A percentile compares a stretch with the other conserved stretches of the same genome.
Evolutionary conservation across 192 early-diverging fungal genomes (phyloP).

Genomic region (Coemansia sp.): DNA sequence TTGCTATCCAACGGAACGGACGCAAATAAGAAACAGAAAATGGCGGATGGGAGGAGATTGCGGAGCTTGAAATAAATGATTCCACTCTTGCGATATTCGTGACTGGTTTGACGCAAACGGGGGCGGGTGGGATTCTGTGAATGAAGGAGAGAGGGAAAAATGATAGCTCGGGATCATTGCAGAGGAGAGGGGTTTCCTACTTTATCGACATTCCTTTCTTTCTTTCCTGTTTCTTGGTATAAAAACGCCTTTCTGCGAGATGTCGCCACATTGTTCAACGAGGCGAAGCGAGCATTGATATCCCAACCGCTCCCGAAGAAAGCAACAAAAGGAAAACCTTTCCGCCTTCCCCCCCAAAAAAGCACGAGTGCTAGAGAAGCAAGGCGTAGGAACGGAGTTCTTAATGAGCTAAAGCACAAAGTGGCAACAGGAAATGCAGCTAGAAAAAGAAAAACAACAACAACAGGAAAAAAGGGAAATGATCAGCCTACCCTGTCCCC

Average conservation of each 20-base stretch:
- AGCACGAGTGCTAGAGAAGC: neutral
- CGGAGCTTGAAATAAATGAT: slow-evolving; percentile 1
- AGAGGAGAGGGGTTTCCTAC: neutral
- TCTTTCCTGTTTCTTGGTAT: no score
- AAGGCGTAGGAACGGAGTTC: neutral
- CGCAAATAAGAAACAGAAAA: neutral
- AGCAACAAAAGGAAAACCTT: no score
- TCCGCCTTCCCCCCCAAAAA: no score
- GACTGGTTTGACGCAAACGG: no score
- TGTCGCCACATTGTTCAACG: no score
- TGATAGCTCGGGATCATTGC: neutral
- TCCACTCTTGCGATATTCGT: neutral
- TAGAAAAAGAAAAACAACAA: neutral
- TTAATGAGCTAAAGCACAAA: neutral
- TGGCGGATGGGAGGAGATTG: neutral
- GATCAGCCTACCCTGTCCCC: no score
- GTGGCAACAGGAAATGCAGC: neutral
- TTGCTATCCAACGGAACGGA: neutral
- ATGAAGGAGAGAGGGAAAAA: no score
- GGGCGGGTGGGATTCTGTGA: no score
- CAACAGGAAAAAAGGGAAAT: neutral
- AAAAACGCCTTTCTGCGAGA: no score
- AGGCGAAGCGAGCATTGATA: no score
- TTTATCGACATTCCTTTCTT: no score
- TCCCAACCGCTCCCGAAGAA: no score